Conservation (phyloP, 257 asterid genomes). For the Solanum appendiculatum region DNA sequence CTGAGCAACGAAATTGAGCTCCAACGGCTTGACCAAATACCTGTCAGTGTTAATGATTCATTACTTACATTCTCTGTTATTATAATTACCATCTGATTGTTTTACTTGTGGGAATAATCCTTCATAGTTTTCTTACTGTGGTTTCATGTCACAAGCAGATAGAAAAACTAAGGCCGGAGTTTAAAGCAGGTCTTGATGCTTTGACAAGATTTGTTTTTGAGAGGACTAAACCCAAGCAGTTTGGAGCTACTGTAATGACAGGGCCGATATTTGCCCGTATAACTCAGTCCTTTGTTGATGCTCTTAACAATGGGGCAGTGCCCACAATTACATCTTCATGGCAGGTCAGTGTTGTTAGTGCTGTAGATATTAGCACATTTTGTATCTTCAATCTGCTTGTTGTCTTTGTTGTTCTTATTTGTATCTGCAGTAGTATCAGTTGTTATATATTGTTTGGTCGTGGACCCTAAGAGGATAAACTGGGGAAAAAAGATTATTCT, state of each 20-base stretch:
- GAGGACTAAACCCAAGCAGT: conserved; percentile 93
- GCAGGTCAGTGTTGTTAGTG: conserved; percentile 58
- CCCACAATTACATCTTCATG: conserved; percentile 97
- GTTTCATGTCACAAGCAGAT: conserved; percentile 30
- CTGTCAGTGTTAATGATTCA: conserved; percentile 32
- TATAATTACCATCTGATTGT: background rate
- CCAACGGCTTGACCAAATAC: conserved; percentile 81
- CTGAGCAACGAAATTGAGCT: conserved; percentile 77
- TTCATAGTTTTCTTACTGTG: background rate
- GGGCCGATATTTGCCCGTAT: conserved; percentile 92
- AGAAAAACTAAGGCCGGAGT: conserved; percentile 80
- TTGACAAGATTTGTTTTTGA: conserved; percentile 81
- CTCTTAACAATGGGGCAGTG: conserved; percentile 93
- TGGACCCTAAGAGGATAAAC: background rate
- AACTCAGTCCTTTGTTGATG: conserved; percentile 90
- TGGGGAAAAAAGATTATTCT: background rate
- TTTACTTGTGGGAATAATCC: background rate
- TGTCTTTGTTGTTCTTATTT: background rate
- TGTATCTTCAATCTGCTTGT: background rate
- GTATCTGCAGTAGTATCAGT: background rate
- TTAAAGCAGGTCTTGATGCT: conserved; percentile 82
- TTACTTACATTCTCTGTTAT: background rate
- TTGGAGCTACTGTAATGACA: conserved; percentile 89
- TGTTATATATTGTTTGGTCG: background rate
- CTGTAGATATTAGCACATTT: background rate